Conservation (phyloP, 805 yeast genomes). For the Lachancea sp. region DNA sequence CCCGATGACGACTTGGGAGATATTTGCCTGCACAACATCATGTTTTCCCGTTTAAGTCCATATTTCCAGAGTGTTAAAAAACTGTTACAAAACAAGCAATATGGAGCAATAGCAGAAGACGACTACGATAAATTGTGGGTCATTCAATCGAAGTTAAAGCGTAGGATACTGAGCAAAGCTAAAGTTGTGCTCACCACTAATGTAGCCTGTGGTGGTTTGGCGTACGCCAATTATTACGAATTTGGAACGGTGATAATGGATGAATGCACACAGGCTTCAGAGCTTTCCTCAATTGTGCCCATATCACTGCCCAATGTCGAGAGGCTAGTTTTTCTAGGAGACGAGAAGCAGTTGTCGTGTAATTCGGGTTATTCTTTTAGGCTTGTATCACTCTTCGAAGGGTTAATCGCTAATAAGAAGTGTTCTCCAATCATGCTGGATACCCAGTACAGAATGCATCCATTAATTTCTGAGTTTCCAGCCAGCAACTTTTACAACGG, state of each 20-base stretch:
- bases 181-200: constrained; percentile 59
- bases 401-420: constrained; percentile 46
- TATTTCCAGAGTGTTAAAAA: neutral
- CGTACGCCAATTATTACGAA: constrained; percentile 41
- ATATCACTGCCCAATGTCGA: constrained; percentile 53
- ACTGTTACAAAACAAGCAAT: neutral
- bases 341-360: constrained; percentile 58
- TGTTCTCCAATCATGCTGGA: constrained; percentile 32
- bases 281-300: constrained; percentile 56
- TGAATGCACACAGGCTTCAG: constrained; percentile 63
- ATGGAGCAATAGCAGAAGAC: neutral
- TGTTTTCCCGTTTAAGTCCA: neutral
- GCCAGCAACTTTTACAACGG: constrained; percentile 40
- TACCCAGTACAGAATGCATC: constrained; percentile 56
- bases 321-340: constrained; percentile 58
- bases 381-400: constrained; percentile 53
- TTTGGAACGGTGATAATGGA: constrained; percentile 60
- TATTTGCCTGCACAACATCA: neutral
- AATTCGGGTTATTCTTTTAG: constrained; percentile 53
- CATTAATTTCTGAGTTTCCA: constrained; percentile 46
- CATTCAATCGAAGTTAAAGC: neutral
- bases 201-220: constrained; percentile 54
- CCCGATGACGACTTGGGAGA: neutral
- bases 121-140: neutral
- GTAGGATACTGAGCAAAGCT: constrained; percentile 42